phyloP scores from a whole-genome alignment of 371 early-diverging fungal genomes.

The Rhizopus stolonifer region DNA sequence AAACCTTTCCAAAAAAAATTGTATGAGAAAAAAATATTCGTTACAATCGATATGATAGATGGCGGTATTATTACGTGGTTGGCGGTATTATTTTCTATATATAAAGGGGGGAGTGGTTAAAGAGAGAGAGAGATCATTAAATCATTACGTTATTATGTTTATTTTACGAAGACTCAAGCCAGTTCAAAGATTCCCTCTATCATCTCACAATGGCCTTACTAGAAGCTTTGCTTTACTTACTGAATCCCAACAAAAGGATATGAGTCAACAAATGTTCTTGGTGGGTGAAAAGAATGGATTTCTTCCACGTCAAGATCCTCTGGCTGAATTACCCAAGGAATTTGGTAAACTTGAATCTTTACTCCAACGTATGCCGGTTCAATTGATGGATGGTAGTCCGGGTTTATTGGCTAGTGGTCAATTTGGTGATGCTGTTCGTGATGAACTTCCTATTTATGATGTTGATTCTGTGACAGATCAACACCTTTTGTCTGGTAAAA shows the following conservation, averaged over 20 bases:
- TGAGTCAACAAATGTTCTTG: slow-evolving; percentile 46
- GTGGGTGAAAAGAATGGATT: slow-evolving; percentile 72
- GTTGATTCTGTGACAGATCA: slow-evolving; percentile 69
- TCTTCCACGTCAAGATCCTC: slow-evolving; percentile 69
- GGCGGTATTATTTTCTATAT: slow-evolving; percentile 11
- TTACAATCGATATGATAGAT: no score
- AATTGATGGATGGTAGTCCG: slow-evolving; percentile 58
- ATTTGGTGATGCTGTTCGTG: slow-evolving; percentile 76
- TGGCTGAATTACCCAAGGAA: slow-evolving; percentile 62
- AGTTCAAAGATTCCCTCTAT: not conserved
- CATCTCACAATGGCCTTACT: not conserved
- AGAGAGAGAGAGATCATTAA: not conserved
- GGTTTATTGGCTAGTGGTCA: slow-evolving; percentile 79
- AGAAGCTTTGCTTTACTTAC: slow-evolving; percentile 15
- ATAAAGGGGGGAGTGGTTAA: not conserved
- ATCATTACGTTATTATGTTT: slow-evolving; percentile 6
- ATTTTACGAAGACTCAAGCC: slow-evolving; percentile 8
- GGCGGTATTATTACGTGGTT: slow-evolving; percentile 24
- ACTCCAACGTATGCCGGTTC: slow-evolving; percentile 78
- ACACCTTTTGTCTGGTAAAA: slow-evolving; percentile 65
- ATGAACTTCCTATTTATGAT: slow-evolving; percentile 72
- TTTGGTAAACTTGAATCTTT: slow-evolving; percentile 70
- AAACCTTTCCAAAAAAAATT: no score
- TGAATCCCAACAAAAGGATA: slow-evolving; percentile 19
- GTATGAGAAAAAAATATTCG: no score